Evolutionary conservation across 768 basidiomycete species (phyloP), one percentile per base, ranked within the genome.

Genomic region (Suillus paluster): DNA sequence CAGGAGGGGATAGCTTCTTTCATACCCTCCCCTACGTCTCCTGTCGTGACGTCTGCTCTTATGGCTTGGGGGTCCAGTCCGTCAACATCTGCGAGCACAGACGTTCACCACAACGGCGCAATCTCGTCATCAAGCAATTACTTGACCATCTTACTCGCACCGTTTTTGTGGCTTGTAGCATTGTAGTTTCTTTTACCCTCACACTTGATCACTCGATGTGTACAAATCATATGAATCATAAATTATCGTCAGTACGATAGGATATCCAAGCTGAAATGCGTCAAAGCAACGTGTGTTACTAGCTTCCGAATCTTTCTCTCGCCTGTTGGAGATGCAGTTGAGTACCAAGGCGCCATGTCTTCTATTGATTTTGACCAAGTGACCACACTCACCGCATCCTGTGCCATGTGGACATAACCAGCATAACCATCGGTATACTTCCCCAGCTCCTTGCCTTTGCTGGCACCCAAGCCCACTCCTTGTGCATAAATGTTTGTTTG

Each of bases 391-490:
- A 90, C 88, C 73, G 86, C 82, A 73, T 91, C 88, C 70, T 90
- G 86, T 52, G 83, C 88, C 85, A 89, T 85, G 57, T 86, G 79
- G 45, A 90, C 86, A 73, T 92, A 92, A 63, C 86, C 87, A 42
- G 84, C 75, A 66, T 88, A 86, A 23, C 87, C 87, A 64, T 89
- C 87, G 4, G 86, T 77, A 65, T 86, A 87, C 73, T 90, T 89
- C 57, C 85, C 86, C 59, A 94, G 77, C 59, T 94, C 94, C 71
- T 89, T 92, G 62, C 88, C 93, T 78, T 95, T 97, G 71, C 90
- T 89, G 1, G 95, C 95, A n/a, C 96, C 96, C 12, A 98, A 78
- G 3, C 96, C 96, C 25, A 87, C 95, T 2, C 96, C 92, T 64
- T 89, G 86, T 10, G 90, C 87, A 73, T 95, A 98, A 53, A 97